Evolutionary conservation across 106 monocot species (phyloP), one percentile per base, ranked within the genome.

Genomic region (Agapanthus africanus): DNA sequence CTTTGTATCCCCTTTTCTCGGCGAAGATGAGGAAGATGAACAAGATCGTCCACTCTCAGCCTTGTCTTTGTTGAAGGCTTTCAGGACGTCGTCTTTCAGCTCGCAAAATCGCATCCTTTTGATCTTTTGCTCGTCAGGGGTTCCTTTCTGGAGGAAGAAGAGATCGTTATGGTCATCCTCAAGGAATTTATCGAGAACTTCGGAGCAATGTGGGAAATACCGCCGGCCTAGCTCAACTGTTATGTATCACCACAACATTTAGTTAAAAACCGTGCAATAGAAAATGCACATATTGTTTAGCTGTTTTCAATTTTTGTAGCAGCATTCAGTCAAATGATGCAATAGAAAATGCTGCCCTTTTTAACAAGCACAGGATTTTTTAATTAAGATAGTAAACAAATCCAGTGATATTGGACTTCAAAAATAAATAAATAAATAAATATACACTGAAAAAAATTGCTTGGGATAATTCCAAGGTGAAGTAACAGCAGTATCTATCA

Each of bases 1-100:
- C 38, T 63, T 75, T 11, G 11, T n/a, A 0, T 76, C 80, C 0
- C 51, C 75, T 69, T 81, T 79, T 11, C 54, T 65, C 14, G 74
- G 64, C 2, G 82, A 85, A 0, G 87, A 90, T 0, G 87, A 85
- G 0, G 83, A 83, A 1, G 78, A 76, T 38, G 84, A 52, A 6
- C 71, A 76, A 0, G 80, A 71, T 8, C 61, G 72, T 0, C 41
- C 50, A 11, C 49, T 77, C 50, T 60, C 54, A 15, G 81, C 86
- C 75, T 84, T 85, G 37, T 95, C 95, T 71, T 95, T 91, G 80
- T 49, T 82, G 78, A 95, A 95, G n/a, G 95, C 95, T 63, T 72
- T 78, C 16, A 31, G 74, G 11, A 95, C 88, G 23, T 88, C 88
- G 9, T 84, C 91, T 78, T 77, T 95, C 28, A 95, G 80, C 73